Conservation (phyloP, 495 filamentous ascomycete genomes). For the Penicillium manginii region DNA sequence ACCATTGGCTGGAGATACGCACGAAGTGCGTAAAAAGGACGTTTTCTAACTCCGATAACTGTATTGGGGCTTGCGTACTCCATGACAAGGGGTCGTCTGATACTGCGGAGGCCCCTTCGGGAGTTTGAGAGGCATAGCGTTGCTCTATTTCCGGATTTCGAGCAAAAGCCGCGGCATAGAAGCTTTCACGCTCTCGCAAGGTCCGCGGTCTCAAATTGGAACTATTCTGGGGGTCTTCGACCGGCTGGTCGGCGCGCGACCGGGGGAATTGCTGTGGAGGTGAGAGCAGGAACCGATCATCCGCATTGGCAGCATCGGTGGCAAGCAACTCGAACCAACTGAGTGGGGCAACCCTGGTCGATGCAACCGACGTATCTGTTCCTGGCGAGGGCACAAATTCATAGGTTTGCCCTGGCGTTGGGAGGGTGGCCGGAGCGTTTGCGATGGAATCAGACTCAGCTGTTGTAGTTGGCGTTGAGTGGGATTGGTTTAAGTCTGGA, state of each 20-base stretch:
- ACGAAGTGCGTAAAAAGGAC: conserved; percentile 31
- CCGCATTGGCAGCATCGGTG: conserved; percentile 33
- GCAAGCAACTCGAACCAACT: conserved; percentile 39
- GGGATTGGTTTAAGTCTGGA: neutral
- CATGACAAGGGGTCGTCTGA: conserved; percentile 26
- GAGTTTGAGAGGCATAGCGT: conserved; percentile 9
- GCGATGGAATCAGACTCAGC: neutral
- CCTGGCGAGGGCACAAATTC: conserved; percentile 26
- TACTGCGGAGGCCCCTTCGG: conserved; percentile 11
- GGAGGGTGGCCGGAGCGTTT: neutral
- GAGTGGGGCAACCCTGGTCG: conserved; percentile 26
- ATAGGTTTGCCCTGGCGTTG: conserved; percentile 8
- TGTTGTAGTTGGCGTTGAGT: neutral
- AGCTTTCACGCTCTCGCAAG: conserved; percentile 30
- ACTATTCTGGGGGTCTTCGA: conserved; percentile 15
- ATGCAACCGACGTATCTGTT: conserved; percentile 27
- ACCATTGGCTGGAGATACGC: conserved; percentile 21
- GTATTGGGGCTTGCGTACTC: conserved; percentile 20
- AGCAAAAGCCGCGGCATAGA: conserved; percentile 32
- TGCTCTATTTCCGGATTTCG: conserved; percentile 23
- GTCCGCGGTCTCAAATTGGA: conserved; percentile 25
- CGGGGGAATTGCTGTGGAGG: conserved; percentile 20
- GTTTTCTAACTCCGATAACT: conserved; percentile 24
- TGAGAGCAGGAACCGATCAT: conserved; percentile 30
- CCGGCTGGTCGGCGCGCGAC: neutral